A percentile compares a stretch with the other conserved stretches of the same genome.
These are phyloP conservation scores for Puccinia novopanici DNA, from an alignment of 1,284 basidiomycete species.

Conservation along the genomic window DNA sequence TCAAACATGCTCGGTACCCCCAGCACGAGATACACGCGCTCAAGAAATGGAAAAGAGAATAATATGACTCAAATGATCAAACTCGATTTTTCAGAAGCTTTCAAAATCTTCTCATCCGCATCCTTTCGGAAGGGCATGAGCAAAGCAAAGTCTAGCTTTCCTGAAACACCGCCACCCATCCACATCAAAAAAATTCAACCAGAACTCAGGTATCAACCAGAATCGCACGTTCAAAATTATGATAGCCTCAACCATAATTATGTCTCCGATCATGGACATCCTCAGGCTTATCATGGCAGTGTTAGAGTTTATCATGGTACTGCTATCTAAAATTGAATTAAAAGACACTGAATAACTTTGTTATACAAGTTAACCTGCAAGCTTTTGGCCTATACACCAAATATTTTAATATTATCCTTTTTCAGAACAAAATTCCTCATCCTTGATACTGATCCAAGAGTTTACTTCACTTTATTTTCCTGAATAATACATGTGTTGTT, in stretches of 20 bases:
- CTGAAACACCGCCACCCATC: constrained; percentile 8
- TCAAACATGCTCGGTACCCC: constrained; percentile 7
- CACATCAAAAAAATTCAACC: neutral
- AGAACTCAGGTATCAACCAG: constrained; percentile 3
- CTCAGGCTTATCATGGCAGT: constrained; percentile 2
- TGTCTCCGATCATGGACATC: neutral
- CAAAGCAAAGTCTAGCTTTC: neutral
- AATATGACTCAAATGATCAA: constrained; percentile 8
- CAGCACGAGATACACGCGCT: neutral
- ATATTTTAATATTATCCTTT: neutral
- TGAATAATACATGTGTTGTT: too few relatives aligned
- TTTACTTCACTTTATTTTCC: too few relatives aligned
- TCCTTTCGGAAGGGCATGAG: neutral
- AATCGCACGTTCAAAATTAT: neutral
- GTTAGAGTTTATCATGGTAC: constrained; percentile 12
- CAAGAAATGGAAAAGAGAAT: neutral
- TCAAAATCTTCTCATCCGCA: constrained; percentile 12
- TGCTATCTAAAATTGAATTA: neutral
- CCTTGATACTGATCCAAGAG: neutral
- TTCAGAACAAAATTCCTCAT: neutral
- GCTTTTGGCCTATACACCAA: neutral
- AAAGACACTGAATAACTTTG: neutral
- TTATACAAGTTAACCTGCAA: neutral
- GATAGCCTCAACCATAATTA: neutral
- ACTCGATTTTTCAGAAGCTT: constrained; percentile 18